A percentile compares a stretch with the other conserved stretches of the same genome.
phyloP scores from a whole-genome alignment of 2,329 filamentous ascomycete species.

The Ceratocystis alfenasii region DNA sequence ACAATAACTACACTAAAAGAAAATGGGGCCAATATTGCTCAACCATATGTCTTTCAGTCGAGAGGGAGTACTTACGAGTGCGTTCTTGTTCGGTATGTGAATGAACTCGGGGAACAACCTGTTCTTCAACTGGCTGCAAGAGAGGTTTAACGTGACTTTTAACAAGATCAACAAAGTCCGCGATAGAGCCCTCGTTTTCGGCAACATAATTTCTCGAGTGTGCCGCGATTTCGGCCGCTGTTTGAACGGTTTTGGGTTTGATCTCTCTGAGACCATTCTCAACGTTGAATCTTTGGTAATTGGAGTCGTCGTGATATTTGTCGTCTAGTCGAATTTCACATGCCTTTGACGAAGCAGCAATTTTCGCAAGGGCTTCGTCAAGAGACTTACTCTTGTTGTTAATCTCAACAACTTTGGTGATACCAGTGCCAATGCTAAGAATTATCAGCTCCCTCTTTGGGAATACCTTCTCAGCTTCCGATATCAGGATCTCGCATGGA shows the following conservation, averaged over 20 bases:
- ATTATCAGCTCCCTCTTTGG: conserved; percentile 23
- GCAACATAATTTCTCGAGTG: rapidly evolving
- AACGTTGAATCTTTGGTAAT: conserved; percentile 27
- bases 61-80: too few relatives aligned
- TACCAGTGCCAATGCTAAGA: conserved; percentile 27
- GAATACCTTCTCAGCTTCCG: conserved; percentile 26
- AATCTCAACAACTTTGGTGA: conserved; percentile 24
- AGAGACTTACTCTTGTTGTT: conserved; percentile 5
- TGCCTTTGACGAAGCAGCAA: neutral
- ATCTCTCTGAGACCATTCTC: conserved; percentile 24
- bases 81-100: rapidly evolving
- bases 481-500: conserved; percentile 27
- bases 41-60: too few relatives aligned
- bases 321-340: neutral
- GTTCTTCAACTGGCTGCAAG: rapidly evolving
- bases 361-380: rapidly evolving
- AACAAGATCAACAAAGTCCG: too few relatives aligned
- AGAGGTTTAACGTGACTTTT: rapidly evolving
- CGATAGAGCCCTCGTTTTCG: rapidly evolving
- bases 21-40: too few relatives aligned
- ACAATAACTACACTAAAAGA: too few relatives aligned
- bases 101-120: rapidly evolving
- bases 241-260: too few relatives aligned
- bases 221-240: rapidly evolving
- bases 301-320: conserved; percentile 22